Evolutionary conservation across 768 basidiomycete species (phyloP).

Genomic region (Suillus tomentosus): DNA sequence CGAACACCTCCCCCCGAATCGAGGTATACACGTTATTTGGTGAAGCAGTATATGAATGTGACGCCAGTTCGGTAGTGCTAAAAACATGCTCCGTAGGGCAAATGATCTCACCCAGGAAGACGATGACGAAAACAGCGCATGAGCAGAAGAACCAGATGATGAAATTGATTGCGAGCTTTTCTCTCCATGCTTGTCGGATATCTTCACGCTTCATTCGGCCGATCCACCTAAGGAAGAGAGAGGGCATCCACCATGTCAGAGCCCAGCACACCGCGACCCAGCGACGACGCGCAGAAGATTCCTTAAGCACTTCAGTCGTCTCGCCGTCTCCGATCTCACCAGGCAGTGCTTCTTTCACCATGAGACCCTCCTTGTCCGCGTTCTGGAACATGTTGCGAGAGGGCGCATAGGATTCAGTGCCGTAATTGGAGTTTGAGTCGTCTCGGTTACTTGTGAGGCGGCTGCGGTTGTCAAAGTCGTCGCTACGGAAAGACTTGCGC

Average conservation of each 20-base stretch:
- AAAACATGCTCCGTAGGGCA: constrained; percentile 96
- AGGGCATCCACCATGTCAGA: constrained; percentile 92
- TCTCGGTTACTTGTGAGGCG: constrained; percentile 77
- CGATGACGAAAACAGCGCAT: constrained; percentile 92
- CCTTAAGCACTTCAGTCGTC: constrained; percentile 84
- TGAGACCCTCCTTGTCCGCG: constrained; percentile 67
- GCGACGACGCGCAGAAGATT: constrained; percentile 73
- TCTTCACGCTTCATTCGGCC: constrained; percentile 96
- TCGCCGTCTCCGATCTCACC: constrained; percentile 88
- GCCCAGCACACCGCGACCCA: constrained; percentile 91
- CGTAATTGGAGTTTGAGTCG: constrained; percentile 78
- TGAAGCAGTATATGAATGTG: constrained; percentile 61
- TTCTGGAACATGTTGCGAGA: constrained; percentile 95
- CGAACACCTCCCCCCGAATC: constrained; percentile 94
- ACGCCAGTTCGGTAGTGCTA: constrained; percentile 71
- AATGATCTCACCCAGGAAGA: constrained; percentile 81
- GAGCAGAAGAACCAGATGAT: constrained; percentile 94
- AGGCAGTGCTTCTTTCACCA: constrained; percentile 82
- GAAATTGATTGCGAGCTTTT: constrained; percentile 93
- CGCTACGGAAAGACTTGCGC: constrained; percentile 67
- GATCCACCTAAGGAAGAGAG: constrained; percentile 60
- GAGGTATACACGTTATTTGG: constrained; percentile 80
- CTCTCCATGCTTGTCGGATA: constrained; percentile 94
- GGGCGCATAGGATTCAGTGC: constrained; percentile 92
- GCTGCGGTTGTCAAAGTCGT: constrained; percentile 81